A percentile compares a stretch with the other conserved stretches of the same genome.
Conservation (phyloP, 495 filamentous ascomycete genomes). For the Trichoderma gamsii region DNA sequence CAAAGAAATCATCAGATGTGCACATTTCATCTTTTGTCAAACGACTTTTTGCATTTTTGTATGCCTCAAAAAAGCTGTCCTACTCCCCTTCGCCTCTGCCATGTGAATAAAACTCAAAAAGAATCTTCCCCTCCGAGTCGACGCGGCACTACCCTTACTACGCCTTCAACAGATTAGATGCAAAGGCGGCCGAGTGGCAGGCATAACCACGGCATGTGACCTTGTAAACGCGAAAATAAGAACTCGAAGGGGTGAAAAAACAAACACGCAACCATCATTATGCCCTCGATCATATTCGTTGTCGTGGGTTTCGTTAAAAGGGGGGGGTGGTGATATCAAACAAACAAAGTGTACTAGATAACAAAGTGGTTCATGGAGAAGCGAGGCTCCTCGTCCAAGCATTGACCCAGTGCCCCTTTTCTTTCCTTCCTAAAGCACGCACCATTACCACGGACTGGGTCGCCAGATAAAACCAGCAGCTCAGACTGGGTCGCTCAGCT, state of each 20-base stretch:
- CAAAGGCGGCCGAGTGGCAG: conserved; percentile 2
- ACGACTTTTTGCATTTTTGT: not conserved
- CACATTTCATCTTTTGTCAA: not conserved
- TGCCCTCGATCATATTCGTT: conserved; percentile 11
- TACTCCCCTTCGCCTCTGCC: conserved; percentile 12
- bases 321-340: conserved; percentile 11
- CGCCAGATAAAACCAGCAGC: not conserved
- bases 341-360: conserved; percentile 11
- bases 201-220: not conserved
- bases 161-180: conserved; percentile 12
- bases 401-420: conserved; percentile 9
- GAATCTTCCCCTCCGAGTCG: not conserved
- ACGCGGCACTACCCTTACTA: conserved; percentile 2
- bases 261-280: conserved; percentile 5
- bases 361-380: not conserved
- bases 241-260: not conserved
- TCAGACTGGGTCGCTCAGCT: not conserved
- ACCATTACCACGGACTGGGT: conserved; percentile 8
- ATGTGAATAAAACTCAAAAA: not conserved
- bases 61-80: not conserved
- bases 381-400: conserved; percentile 7
- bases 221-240: not conserved
- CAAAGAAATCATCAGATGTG: not conserved
- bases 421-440: not conserved
- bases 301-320: conserved; percentile 12